Base-by-base conservation (phyloP, 495 filamentous ascomycete species). In the Cladorrhinum samala region DNA sequence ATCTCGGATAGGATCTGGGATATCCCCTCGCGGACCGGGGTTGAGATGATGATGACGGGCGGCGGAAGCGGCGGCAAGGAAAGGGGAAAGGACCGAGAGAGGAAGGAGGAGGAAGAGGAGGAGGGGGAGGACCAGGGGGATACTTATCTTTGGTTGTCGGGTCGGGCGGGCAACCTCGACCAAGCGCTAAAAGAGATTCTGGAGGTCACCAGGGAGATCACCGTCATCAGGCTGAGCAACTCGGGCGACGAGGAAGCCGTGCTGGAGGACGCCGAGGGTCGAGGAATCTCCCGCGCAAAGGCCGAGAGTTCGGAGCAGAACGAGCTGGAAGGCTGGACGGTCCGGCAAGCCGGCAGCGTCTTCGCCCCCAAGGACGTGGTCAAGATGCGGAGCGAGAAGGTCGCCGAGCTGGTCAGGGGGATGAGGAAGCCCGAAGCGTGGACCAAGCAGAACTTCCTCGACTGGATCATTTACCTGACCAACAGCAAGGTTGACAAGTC, bases 121-220 rank as follows among this genome's bases (percentile, higher is more conserved):
- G n/a, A 33, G 5, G 11, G 11, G 27, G 27, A 33, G 11, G 5
- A 11, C 6, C 6, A 33, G 27, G 27, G 11, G 11, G 5, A 11
- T 33, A 11, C 11, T 33, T 5, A 6, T 33, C 11, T 33, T 5
- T 33, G 27, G 27, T 33, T 33, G 27, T 6, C 27, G 27, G 27
- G 27, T 6, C 11, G 5, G 27, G 27, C 27, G 5, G 11, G 27
- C 27, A 5, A 33, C 6, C 27, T 66, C 7, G 14, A 30, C 13
- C 16, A 44, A 13, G 61, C 58, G 8, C 33, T 60, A 9, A 42
- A 60, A 9, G 63, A 60, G 11, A 58, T 65, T 9, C n/a, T 59
- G 18, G 37, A 39, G 11, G 41, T 56, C 24, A 37, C 47, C 24
- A 55, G 46, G 20, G 37, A 13, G 1, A 49, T 52, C 36, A 50